These are phyloP conservation scores for Stentor coeruleus DNA, from an alignment of 73 alveolate genomes.

Conservation along the genomic window DNA sequence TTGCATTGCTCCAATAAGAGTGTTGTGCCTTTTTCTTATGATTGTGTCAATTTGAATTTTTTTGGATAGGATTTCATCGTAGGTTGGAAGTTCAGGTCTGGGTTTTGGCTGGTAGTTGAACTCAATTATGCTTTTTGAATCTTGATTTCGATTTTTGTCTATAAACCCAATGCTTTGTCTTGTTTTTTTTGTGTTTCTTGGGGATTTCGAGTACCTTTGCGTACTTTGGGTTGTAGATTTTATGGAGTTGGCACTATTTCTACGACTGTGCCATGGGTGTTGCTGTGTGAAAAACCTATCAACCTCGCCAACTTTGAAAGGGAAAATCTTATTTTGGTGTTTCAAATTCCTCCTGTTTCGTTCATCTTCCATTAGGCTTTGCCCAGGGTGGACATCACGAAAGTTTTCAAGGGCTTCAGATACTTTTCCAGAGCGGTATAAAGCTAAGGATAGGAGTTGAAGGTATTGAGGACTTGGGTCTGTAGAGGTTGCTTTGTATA, in stretches of 20 bases:
- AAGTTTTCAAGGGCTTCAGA: conserved; percentile 4
- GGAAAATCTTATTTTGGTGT: neutral
- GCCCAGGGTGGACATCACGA: neutral
- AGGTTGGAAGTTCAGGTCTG: conserved; percentile 6
- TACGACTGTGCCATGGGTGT: no score
- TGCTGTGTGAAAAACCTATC: no score
- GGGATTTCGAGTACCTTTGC: neutral
- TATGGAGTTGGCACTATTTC: neutral
- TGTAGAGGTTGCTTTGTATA: neutral
- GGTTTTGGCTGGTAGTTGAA: neutral
- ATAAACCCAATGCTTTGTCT: neutral
- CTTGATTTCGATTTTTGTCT: no score
- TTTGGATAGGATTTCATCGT: neutral
- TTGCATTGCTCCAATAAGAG: neutral
- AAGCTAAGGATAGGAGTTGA: neutral
- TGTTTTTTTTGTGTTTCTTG: neutral
- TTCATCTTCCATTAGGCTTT: neutral
- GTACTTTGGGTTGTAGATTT: neutral
- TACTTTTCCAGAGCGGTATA: conserved; percentile 3
- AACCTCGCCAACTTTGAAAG: neutral
- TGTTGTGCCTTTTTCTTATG: neutral
- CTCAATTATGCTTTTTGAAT: neutral
- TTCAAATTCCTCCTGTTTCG: neutral
- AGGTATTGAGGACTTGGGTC: neutral
- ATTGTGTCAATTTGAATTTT: neutral